These are phyloP conservation scores for Phoma sp. DNA, from an alignment of 2,329 filamentous ascomycete genomes.

Conservation along the genomic window DNA sequence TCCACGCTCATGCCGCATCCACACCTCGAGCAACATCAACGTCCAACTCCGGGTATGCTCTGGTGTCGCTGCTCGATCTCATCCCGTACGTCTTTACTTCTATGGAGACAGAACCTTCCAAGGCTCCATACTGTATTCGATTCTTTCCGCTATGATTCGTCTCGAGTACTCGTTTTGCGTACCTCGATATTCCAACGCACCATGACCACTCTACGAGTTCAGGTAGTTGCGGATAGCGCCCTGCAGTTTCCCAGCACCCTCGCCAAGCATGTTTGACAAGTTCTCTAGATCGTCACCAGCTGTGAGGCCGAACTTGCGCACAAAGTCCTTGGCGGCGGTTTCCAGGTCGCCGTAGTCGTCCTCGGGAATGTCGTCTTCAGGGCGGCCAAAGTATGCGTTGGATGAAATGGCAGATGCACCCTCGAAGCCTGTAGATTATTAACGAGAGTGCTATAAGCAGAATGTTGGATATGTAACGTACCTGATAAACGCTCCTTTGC, in stretches of 20 bases:
- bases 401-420: slow-evolving; percentile 91
- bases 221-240: slow-evolving; percentile 54
- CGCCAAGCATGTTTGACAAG: slow-evolving; percentile 79
- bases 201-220: slow-evolving; percentile 43
- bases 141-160: not conserved
- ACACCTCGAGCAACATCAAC: not conserved
- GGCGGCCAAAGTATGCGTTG: slow-evolving; percentile 95
- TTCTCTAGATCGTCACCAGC: slow-evolving; percentile 96
- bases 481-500: slow-evolving; percentile 81
- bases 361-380: slow-evolving; percentile 74
- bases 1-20: slow-evolving; percentile 1
- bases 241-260: slow-evolving; percentile 84
- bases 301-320: slow-evolving; percentile 92
- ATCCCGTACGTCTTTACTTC: not conserved
- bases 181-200: not conserved
- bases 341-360: slow-evolving; percentile 92
- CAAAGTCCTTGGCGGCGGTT: slow-evolving; percentile 92
- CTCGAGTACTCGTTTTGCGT: not conserved
- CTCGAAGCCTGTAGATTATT: slow-evolving; percentile 71
- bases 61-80: not conserved
- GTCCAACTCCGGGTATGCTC: not conserved
- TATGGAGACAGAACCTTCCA: slow-evolving; percentile 9
- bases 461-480: slow-evolving; percentile 14
- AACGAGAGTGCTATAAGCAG: slow-evolving; percentile 8
- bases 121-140: slow-evolving; percentile 9